Base-by-base conservation (phyloP, 441 rosid genomes). In the Rhodomyrtus psidioides region DNA sequence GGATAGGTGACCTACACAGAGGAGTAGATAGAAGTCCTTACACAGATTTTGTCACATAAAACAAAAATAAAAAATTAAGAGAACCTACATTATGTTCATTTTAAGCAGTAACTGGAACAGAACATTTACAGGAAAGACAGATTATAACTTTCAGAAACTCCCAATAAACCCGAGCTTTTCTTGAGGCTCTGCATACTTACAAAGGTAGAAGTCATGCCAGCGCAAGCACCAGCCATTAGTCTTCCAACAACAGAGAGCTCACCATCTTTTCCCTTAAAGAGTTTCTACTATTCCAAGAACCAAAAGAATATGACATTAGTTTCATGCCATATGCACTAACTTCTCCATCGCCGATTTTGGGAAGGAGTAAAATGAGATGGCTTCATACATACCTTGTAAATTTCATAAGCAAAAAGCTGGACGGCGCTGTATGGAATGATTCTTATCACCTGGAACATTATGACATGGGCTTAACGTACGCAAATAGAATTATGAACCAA, bases 171-270 rank as follows among this genome's bases (percentile, higher is more conserved):
- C 46, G 56, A 82, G 26, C 44, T 39, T 70, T 70, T 51, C n/a
- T 51, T 53, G 44, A 82, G 58, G 58, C 83, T 53, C 42, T 19
- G 83, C 46, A 82, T 54, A 91, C 95, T 93, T 92, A 97, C 99
- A 91, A 94, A 92, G 90, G 99, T 96, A 85, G 99, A 97, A 27
- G 99, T 95, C 98, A 97, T 97, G 92, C 99, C 99, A 90, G 99
- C 99, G 92, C 99, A 96, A 92, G 99, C 99, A 87, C 99, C 99
- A 0, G 99, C 99, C 2, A 95, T 94, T 74, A 97, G 96, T 91
- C 99, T 96, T 86, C 99, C 98, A 39, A 96, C 87, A 87, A 97
- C 95, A 83, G 99, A 91, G 88, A 96, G 95, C 83, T 96, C 91
- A 16, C 94, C 97, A 85, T 96, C 99, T 88, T 95, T 93, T 85